These are phyloP conservation scores for Musa itinerans DNA, from an alignment of 176 grass and related monocot genomes.

Conservation along the genomic window DNA sequence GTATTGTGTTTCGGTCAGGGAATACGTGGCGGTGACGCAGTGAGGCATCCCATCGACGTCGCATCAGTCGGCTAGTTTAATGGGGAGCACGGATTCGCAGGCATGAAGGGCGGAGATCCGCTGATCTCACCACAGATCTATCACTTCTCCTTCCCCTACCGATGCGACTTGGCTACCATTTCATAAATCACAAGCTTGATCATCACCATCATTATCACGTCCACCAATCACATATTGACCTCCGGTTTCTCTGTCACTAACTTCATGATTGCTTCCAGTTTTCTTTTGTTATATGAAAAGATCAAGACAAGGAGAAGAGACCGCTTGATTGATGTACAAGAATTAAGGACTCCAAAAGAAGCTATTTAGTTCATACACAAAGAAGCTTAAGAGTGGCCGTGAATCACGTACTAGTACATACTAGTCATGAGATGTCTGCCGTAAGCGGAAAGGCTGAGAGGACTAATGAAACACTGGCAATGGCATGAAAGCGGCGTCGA, in stretches of 20 bases:
- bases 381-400: too few species aligned
- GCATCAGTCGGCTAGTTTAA: not conserved
- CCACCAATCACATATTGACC: not conserved
- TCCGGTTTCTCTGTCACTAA: not conserved
- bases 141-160: too few species aligned
- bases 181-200: not conserved
- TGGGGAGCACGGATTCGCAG: not conserved
- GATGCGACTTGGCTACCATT: not conserved
- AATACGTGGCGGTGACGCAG: not conserved
- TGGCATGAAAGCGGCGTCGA: not conserved
- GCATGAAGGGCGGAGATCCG: not conserved
- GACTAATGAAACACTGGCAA: not conserved
- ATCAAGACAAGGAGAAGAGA: too few species aligned
- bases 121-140: not conserved
- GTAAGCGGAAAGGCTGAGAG: not conserved
- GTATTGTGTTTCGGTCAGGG: not conserved
- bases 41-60: slow-evolving; percentile 9
- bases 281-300: too few species aligned
- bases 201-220: not conserved
- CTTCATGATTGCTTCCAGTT: not conserved
- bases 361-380: too few species aligned
- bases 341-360: too few species aligned
- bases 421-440: not conserved
- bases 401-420: too few species aligned
- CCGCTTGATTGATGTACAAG: too few species aligned